phyloP scores from a whole-genome alignment of 2,329 filamentous ascomycete species.

The Monilinia aucupariae region DNA sequence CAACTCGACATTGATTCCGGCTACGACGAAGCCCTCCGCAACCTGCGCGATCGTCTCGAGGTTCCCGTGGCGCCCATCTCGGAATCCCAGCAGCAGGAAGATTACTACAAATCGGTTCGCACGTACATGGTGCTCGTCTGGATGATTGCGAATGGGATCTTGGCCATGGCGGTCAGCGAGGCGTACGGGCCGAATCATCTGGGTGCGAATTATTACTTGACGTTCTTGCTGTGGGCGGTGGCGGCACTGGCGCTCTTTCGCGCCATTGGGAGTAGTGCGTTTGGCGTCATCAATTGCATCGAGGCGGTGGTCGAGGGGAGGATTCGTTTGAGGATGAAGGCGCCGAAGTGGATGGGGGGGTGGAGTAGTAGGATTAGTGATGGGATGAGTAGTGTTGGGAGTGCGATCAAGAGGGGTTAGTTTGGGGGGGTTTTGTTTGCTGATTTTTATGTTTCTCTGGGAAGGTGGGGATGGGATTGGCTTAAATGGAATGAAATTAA shows the following conservation, averaged over 20 bases:
- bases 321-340: constrained; percentile 41
- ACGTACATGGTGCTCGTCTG: constrained; percentile 97
- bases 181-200: constrained; percentile 69
- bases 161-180: constrained; percentile 90
- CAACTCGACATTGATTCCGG: constrained; percentile 97
- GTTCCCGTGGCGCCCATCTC: constrained; percentile 57
- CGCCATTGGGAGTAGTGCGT: constrained; percentile 73
- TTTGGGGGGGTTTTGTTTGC: not conserved
- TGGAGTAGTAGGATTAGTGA: constrained; percentile 31
- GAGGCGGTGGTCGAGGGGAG: constrained; percentile 84
- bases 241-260: constrained; percentile 82
- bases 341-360: constrained; percentile 32
- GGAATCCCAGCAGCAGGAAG: constrained; percentile 86
- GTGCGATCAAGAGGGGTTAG: constrained; percentile 22
- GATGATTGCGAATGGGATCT: constrained; percentile 86
- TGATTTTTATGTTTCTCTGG: no score
- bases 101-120: constrained; percentile 95
- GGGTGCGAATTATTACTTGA: constrained; percentile 81
- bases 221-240: constrained; percentile 89
- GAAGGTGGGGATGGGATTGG: not conserved
- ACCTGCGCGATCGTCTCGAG: constrained; percentile 87
- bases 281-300: constrained; percentile 76
- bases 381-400: constrained; percentile 32
- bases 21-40: constrained; percentile 94
- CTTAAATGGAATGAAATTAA: not conserved